Conservation (phyloP, 2,329 filamentous ascomycete species). For the Sporothrix pseudoabietina region DNA sequence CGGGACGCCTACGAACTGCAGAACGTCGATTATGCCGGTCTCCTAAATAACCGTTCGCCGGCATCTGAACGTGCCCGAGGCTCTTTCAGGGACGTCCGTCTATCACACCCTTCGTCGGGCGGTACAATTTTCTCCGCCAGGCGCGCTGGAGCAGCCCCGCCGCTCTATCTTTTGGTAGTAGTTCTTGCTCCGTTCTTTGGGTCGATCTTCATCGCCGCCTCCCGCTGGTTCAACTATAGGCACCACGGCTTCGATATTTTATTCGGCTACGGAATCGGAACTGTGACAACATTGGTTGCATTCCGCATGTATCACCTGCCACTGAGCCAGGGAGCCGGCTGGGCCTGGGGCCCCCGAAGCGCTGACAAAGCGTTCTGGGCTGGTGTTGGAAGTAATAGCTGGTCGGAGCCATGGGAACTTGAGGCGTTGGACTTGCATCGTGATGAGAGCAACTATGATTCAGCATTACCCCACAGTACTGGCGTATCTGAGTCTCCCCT, state of each 20-base stretch:
- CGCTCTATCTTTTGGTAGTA: conserved; percentile 73
- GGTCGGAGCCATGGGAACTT: conserved; percentile 42
- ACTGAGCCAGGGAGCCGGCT: conserved; percentile 75
- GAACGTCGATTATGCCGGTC: conserved; percentile 36
- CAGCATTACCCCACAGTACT: background rate
- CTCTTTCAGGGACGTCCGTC: background rate
- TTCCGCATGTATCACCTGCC: conserved; percentile 88
- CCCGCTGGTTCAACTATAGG: conserved; percentile 83
- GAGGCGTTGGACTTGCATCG: conserved; percentile 31
- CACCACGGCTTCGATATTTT: conserved; percentile 94
- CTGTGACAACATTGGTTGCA: conserved; percentile 68
- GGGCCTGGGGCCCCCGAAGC: conserved; percentile 83
- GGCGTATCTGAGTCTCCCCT: background rate
- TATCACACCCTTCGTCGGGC: background rate
- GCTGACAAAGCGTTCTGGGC: conserved; percentile 72
- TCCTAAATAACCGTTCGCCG: conserved; percentile 34
- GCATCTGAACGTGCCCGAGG: conserved; percentile 32
- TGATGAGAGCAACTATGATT: conserved; percentile 39
- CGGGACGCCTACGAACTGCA: conserved; percentile 41
- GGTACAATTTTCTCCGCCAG: conserved; percentile 57
- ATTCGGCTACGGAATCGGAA: conserved; percentile 79
- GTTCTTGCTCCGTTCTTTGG: conserved; percentile 70
- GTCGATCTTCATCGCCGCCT: conserved; percentile 80
- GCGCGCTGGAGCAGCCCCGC: conserved; percentile 77
- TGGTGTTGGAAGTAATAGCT: conserved; percentile 65